These are phyloP conservation scores for Aureobasidium subglaciale DNA, from an alignment of 2,329 filamentous ascomycete genomes.

Conservation along the genomic window DNA sequence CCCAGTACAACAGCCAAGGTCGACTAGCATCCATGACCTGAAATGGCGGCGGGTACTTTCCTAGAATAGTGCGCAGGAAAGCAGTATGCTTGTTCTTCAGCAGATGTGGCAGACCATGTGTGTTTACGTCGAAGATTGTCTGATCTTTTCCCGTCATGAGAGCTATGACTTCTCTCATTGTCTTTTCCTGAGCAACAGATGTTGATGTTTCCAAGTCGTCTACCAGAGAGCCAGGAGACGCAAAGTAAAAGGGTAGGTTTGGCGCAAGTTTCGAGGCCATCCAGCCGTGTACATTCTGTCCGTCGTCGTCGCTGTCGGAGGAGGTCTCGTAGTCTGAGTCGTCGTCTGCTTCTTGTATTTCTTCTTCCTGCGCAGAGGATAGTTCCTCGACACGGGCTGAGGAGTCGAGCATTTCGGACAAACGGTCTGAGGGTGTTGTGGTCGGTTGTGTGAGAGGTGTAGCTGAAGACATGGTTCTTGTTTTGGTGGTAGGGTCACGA, in stretches of 20 bases:
- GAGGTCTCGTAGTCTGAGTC: constrained; percentile 10
- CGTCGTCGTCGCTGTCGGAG: background rate
- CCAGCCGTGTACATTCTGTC: constrained; percentile 16
- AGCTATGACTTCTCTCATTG: constrained; percentile 60
- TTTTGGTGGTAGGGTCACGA: constrained; percentile 6
- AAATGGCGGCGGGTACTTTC: constrained; percentile 61
- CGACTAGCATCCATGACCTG: constrained; percentile 75
- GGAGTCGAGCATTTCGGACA: constrained; percentile 24
- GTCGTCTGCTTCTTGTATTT: constrained; percentile 19
- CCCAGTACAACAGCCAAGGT: constrained; percentile 96
- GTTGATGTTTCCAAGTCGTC: constrained; percentile 63
- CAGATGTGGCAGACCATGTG: constrained; percentile 67
- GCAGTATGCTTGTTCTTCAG: constrained; percentile 53
- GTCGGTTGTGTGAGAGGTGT: background rate
- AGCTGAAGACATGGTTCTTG: background rate
- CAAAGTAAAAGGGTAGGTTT: constrained; percentile 48
- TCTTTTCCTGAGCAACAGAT: constrained; percentile 61
- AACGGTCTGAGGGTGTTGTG: constrained; percentile 17
- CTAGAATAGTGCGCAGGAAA: constrained; percentile 53
- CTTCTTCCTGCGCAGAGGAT: constrained; percentile 23
- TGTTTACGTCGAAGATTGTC: constrained; percentile 49
- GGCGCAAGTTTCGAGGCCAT: constrained; percentile 9
- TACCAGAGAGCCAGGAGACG: constrained; percentile 51
- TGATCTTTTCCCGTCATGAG: constrained; percentile 52
- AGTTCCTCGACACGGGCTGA: constrained; percentile 28